Conservation (phyloP, 1,139 yeast genomes). For the Protomyces gravidus region DNA sequence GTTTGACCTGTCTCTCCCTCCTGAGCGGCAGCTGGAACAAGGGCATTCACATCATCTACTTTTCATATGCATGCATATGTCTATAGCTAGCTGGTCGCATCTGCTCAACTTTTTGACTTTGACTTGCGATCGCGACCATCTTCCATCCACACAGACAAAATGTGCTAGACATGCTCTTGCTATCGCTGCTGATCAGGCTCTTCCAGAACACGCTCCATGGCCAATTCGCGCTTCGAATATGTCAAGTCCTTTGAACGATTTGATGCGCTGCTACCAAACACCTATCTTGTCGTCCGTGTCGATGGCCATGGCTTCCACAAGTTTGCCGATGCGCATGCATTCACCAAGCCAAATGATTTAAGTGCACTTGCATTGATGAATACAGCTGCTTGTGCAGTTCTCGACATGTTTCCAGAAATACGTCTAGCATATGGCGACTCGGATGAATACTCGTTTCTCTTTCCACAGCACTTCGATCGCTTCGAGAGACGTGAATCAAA, state of each 20-base stretch:
- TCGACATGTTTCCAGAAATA: slow-evolving; percentile 65
- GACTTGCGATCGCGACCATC: too few species aligned
- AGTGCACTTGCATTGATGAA: slow-evolving; percentile 78
- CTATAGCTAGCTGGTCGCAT: too few species aligned
- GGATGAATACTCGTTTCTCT: slow-evolving; percentile 60
- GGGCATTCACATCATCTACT: too few species aligned
- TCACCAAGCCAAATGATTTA: slow-evolving; percentile 81
- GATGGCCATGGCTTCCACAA: slow-evolving; percentile 94
- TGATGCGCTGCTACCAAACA: slow-evolving; percentile 66
- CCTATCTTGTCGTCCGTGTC: slow-evolving; percentile 75
- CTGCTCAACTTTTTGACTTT: too few species aligned
- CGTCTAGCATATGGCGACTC: slow-evolving; percentile 87
- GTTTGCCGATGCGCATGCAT: slow-evolving; percentile 66
- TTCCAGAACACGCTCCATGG: too few species aligned
- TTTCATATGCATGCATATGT: too few species aligned
- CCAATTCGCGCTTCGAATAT: slow-evolving; percentile 77
- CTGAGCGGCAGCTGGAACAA: background rate
- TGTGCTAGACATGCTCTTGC: too few species aligned
- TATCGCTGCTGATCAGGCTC: too few species aligned
- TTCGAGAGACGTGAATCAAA: slow-evolving; percentile 45
- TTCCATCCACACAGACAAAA: too few species aligned
- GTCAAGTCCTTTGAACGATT: slow-evolving; percentile 78
- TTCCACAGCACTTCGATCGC: background rate
- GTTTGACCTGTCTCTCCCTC: background rate
- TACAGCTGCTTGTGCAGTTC: slow-evolving; percentile 63